Evolutionary conservation across 768 basidiomycete species (phyloP).

Genomic region (Boletus rubroflammeus): DNA sequence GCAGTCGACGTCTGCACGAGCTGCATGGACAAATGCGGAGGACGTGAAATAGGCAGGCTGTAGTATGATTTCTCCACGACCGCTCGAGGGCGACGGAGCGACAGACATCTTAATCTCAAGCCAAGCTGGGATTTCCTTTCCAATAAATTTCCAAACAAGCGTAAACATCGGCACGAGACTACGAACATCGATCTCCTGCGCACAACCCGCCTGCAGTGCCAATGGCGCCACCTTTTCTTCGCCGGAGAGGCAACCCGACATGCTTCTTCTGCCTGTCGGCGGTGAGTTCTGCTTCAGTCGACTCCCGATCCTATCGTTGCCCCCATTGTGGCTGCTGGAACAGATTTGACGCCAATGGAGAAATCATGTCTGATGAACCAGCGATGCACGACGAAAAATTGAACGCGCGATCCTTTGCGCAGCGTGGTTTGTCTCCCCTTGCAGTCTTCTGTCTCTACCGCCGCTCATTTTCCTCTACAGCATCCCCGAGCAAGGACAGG

Average conservation of each 20-base stretch:
- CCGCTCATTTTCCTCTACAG: conserved; percentile 33
- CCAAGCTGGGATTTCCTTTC: conserved; percentile 19
- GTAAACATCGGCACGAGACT: background rate
- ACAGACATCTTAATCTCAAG: conserved; percentile 33
- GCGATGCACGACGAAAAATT: conserved; percentile 82
- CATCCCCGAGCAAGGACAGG: conserved; percentile 65
- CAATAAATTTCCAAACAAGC: conserved; percentile 13
- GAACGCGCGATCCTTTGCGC: conserved; percentile 67
- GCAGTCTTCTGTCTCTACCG: background rate
- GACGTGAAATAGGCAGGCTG: conserved; percentile 81
- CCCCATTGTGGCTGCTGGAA: conserved; percentile 71
- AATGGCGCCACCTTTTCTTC: conserved; percentile 42
- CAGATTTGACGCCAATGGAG: conserved; percentile 63
- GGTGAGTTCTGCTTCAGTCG: conserved; percentile 38
- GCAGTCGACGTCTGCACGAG: conserved; percentile 59
- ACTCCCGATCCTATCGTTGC: conserved; percentile 62
- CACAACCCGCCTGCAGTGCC: background rate
- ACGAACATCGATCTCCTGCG: background rate
- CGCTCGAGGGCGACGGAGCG: conserved; percentile 51
- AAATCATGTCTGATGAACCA: conserved; percentile 81
- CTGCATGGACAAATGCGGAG: conserved; percentile 60
- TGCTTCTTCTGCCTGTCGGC: conserved; percentile 73
- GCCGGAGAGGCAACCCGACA: conserved; percentile 44
- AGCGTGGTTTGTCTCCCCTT: conserved; percentile 50
- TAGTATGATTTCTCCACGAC: conserved; percentile 58